Base-by-base conservation (phyloP, 2,329 filamentous ascomycete genomes). In the Diplocarpon mali region DNA sequence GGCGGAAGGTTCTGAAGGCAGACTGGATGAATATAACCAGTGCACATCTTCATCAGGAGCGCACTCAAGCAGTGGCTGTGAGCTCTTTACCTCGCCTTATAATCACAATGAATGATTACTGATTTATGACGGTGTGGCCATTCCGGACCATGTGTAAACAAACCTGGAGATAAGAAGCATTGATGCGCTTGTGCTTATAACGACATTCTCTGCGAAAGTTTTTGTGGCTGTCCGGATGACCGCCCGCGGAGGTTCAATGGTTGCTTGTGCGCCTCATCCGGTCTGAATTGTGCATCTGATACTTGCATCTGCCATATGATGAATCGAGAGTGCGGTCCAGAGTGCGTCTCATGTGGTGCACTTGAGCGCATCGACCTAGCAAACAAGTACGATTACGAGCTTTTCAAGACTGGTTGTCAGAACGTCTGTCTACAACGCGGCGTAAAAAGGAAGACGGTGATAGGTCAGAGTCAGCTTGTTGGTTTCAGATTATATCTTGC, bases 281-380 rank as follows among this genome's bases (percentile, higher is more conserved):
- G 83, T 43, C 75, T 75, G 58, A 71, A 70, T 1, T 83, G 79
- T 50, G 53, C 70, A 5, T 61, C 70, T 35, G 68, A 79, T 53
- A 73, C 72, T 3, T 92, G 86, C 58, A 79, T 83, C 12, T 93
- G 86, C 56, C 69, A 78, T 15, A 70, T 75, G 55, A 69, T 86
- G 42, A 83, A 85, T 53, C 75, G 86, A 32, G 86, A 93, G 64
- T 93, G 86, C 57, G 86, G 92, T 55, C 78, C 85, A 2, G 77
- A 83, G 11, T 93, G 86, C 57, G 71, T 71, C 13, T 70, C 68
- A 8, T 92, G 86, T 54, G 85, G 85, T 24, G 83, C 80, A 0
- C 59, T 68, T 10, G 76, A 85, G 47, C 72, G 83, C 2, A 73
- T 85, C 2, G 78, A 89, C 56, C 83, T 82, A 0, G 64, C 69